These are phyloP conservation scores for Dujonia santamariae DNA, from an alignment of 1,139 yeast genomes.

Conservation along the genomic window DNA sequence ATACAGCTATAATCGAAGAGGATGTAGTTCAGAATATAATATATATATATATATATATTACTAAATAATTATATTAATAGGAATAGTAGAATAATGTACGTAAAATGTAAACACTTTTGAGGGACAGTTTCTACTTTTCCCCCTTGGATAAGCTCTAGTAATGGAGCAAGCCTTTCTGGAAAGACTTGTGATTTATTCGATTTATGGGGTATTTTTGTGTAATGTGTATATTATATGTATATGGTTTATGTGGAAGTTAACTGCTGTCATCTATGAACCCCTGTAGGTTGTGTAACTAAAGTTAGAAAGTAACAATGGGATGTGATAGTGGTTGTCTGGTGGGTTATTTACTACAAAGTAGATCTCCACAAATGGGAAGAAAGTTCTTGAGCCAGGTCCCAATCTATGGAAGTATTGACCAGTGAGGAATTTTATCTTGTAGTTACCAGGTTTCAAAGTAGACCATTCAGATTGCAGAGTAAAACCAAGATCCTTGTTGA, in stretches of 20 bases:
- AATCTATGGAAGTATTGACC: conserved; percentile 54
- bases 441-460: conserved; percentile 53
- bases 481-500: conserved; percentile 31
- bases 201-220: no score
- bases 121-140: no score
- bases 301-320: conserved; percentile 77
- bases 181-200: no score
- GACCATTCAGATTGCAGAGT: conserved; percentile 34
- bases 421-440: conserved; percentile 74
- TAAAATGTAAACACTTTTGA: background rate
- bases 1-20: no score
- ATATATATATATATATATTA: background rate
- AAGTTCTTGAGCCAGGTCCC: conserved; percentile 40
- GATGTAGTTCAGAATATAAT: background rate
- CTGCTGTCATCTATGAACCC: no score
- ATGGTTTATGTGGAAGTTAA: no score
- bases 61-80: background rate
- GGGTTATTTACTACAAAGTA: conserved; percentile 61
- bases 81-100: background rate
- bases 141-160: no score
- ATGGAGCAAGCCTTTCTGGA: no score
- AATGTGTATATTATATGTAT: no score
- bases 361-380: conserved; percentile 84
- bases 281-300: conserved; percentile 87
- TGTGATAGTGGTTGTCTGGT: conserved; percentile 79